A percentile compares a stretch with the other conserved stretches of the same genome.
phyloP scores from a whole-genome alignment of 805 yeast genomes.

The Phaffomyces thermotolerans region DNA sequence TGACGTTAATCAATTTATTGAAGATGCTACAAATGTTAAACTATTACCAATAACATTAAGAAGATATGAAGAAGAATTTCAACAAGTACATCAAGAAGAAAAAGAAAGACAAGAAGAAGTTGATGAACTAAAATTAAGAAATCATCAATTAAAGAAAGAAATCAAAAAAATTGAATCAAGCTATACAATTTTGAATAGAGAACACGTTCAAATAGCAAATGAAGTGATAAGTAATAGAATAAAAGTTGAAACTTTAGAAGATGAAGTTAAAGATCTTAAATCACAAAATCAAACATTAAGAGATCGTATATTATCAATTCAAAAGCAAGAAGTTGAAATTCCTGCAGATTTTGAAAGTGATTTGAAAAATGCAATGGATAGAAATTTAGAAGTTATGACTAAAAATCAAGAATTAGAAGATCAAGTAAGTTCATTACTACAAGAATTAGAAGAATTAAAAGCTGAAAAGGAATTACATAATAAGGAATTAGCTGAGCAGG shows the following conservation, averaged over 20 bases:
- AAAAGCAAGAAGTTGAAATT: constrained; percentile 27
- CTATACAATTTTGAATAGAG: constrained; percentile 62
- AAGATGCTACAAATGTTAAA: constrained; percentile 68
- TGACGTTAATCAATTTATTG: constrained; percentile 65
- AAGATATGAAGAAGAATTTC: constrained; percentile 68
- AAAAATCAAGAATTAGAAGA: constrained; percentile 52
- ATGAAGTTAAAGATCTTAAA: constrained; percentile 61
- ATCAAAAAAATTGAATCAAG: constrained; percentile 66
- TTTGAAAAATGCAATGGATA: constrained; percentile 50
- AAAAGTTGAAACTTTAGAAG: constrained; percentile 62
- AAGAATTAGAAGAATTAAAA: constrained; percentile 32
- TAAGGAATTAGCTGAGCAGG: background rate
- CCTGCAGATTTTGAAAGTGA: constrained; percentile 42
- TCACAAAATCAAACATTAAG: constrained; percentile 41
- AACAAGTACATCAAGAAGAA: constrained; percentile 68
- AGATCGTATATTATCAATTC: constrained; percentile 26
- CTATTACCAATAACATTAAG: constrained; percentile 66
- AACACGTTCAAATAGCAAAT: constrained; percentile 82
- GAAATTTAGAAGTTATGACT: constrained; percentile 61
- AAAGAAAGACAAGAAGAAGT: constrained; percentile 59
- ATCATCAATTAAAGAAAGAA: constrained; percentile 67
- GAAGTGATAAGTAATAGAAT: constrained; percentile 78
- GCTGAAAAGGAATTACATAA: constrained; percentile 4
- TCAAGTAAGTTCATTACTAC: constrained; percentile 37
- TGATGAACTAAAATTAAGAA: constrained; percentile 56